These are phyloP conservation scores for Seiridium cupressi DNA, from an alignment of 2,329 filamentous ascomycete genomes.

Conservation along the genomic window DNA sequence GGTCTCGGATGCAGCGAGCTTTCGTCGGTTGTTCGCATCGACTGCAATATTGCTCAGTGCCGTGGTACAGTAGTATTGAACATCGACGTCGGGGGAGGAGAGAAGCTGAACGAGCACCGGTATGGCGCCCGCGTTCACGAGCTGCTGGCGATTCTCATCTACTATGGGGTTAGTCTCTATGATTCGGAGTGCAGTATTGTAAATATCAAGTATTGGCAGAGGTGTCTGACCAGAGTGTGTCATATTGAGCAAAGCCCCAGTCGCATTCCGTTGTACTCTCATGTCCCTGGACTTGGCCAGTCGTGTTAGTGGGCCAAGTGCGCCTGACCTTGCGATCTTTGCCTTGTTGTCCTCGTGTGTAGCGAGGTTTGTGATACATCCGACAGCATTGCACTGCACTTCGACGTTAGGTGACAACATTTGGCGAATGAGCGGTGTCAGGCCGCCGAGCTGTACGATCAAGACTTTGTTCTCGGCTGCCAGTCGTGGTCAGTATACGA, in stretches of 20 bases:
- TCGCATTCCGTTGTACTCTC: conserved; percentile 96
- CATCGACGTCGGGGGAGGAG: conserved; percentile 89
- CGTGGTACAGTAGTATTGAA: conserved; percentile 99
- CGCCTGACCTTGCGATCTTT: conserved; percentile 94
- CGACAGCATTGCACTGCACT: conserved; percentile 98
- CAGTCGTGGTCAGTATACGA: conserved; percentile 28
- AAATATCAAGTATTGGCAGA: conserved; percentile 7
- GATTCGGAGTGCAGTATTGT: conserved; percentile 16
- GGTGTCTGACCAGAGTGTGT: conserved; percentile 81
- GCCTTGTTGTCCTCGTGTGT: conserved; percentile 99
- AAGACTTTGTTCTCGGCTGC: conserved; percentile 95
- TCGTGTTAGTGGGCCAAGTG: conserved; percentile 83
- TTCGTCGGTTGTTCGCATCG: conserved; percentile 85
- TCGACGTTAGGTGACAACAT: conserved; percentile 99
- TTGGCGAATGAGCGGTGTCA: conserved; percentile 89
- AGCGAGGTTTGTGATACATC: conserved; percentile 96
- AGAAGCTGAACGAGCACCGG: conserved; percentile 94
- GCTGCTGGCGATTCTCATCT: conserved; percentile 97
- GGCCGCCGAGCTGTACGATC: conserved; percentile 88
- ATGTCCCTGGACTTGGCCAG: conserved; percentile 97
- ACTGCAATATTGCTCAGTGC: conserved; percentile 98
- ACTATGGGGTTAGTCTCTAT: conserved; percentile 12
- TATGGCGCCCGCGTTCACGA: conserved; percentile 96
- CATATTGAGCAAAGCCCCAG: conserved; percentile 96
- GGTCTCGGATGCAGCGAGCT: conserved; percentile 85